These are phyloP conservation scores for Phytophthora palmivora DNA, from an alignment of 352 stramenopile genomes.

Conservation along the genomic window DNA sequence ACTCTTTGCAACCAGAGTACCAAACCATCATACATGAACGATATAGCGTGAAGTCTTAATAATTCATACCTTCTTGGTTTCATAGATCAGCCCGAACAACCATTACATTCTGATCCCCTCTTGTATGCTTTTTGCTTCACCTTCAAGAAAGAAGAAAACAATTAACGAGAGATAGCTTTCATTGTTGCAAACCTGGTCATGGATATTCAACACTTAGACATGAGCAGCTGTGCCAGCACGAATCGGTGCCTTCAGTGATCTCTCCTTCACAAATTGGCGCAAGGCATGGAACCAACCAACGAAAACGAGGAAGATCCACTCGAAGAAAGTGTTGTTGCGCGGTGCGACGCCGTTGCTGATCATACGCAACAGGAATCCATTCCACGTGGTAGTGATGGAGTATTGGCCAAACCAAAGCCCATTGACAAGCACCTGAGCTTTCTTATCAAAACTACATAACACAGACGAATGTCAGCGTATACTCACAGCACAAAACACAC, in stretches of 20 bases:
- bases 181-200: no score
- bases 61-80: background rate
- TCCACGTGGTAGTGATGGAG: constrained; percentile 66
- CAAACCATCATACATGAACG: constrained; percentile 10
- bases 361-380: constrained; percentile 57
- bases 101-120: background rate
- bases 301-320: constrained; percentile 64
- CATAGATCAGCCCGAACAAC: no score
- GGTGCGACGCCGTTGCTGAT: constrained; percentile 66
- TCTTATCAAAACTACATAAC: constrained; percentile 39
- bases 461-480: constrained; percentile 2
- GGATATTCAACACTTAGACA: constrained; percentile 20
- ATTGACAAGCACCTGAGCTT: constrained; percentile 62
- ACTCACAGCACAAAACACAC: background rate
- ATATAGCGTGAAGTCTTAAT: background rate
- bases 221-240: constrained; percentile 19
- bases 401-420: constrained; percentile 65
- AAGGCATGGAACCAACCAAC: constrained; percentile 33
- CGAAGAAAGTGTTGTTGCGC: constrained; percentile 69
- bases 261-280: constrained; percentile 36
- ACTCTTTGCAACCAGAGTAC: constrained; percentile 25
- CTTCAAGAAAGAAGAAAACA: background rate
- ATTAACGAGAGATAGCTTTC: no score
- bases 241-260: constrained; percentile 20
- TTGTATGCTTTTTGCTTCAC: constrained; percentile 1